Conservation (phyloP, 2,329 filamentous ascomycete genomes). For the Nemania abortiva region DNA sequence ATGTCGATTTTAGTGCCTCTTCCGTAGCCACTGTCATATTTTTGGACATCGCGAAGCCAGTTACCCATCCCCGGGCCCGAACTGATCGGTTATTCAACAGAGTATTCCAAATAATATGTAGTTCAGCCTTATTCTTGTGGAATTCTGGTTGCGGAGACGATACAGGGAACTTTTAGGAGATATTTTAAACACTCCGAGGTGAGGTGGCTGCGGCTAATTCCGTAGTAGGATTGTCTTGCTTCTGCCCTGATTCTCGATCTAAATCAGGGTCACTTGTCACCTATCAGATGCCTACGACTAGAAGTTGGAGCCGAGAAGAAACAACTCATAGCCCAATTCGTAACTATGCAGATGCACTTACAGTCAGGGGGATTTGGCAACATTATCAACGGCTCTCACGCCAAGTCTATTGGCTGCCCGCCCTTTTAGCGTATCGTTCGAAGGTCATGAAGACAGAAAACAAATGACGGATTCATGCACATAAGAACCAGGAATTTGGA, state of each 20-base stretch:
- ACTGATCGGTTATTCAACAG: background rate
- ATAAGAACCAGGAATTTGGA: background rate
- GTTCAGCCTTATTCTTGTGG: constrained; percentile 10
- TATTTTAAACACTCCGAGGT: background rate
- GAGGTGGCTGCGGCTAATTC: constrained; percentile 16
- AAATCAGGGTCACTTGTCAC: background rate
- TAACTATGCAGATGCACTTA: background rate
- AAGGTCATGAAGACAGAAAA: background rate
- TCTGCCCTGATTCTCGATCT: background rate
- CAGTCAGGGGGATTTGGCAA: background rate
- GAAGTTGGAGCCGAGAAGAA: background rate
- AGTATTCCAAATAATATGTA: constrained; percentile 25
- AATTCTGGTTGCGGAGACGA: constrained; percentile 8
- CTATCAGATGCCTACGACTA: background rate
- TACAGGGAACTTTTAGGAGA: constrained; percentile 3
- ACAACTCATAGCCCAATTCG: background rate
- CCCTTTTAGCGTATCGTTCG: background rate
- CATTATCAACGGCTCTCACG: background rate
- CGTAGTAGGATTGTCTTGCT: constrained; percentile 2
- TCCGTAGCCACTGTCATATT: constrained; percentile 24
- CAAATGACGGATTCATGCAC: background rate
- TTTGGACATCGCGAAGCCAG: constrained; percentile 23
- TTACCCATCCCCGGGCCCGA: background rate
- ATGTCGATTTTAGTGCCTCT: constrained; percentile 20
- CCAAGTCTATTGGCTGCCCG: background rate